A percentile compares a stretch with the other conserved stretches of the same genome.
phyloP scores from a whole-genome alignment of 1,139 yeast genomes.

The Arxiozyma slooffiae region DNA sequence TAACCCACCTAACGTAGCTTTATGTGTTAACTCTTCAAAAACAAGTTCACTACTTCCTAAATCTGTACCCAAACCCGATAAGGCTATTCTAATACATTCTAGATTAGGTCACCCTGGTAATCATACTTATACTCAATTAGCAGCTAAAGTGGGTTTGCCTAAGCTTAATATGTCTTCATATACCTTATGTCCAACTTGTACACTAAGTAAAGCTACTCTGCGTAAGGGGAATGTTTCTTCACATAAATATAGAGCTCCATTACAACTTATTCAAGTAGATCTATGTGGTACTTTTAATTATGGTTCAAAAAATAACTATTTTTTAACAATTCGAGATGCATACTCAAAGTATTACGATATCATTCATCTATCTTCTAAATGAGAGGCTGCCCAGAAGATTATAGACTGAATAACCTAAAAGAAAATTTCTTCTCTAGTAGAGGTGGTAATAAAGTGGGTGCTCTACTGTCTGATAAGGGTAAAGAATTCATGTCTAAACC shows the following conservation, averaged over 20 bases:
- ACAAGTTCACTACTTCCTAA: no score
- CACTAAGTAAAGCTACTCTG: neutral
- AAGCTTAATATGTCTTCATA: neutral
- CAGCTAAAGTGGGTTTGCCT: neutral
- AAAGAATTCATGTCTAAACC: conserved; percentile 2
- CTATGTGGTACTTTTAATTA: conserved; percentile 5
- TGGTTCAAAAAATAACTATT: neutral
- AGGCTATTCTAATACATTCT: no score
- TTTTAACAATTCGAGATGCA: conserved; percentile 5
- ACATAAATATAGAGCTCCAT: neutral
- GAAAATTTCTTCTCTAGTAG: conserved; percentile 3
- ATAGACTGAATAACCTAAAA: conserved; percentile 3
- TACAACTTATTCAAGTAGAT: conserved; percentile 4
- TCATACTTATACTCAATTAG: neutral
- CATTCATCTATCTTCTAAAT: conserved; percentile 1
- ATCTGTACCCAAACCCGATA: no score
- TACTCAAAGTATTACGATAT: conserved; percentile 1
- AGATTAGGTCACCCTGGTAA: conserved; percentile 2
- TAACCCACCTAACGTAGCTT: no score
- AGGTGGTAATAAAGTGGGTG: conserved; percentile 3
- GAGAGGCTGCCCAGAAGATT: neutral
- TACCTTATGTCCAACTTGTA: conserved; percentile 2
- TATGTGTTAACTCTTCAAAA: no score
- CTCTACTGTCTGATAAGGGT: conserved; percentile 5
- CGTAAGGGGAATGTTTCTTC: neutral